Base-by-base conservation (phyloP, 768 basidiomycete species). In the Mycena maculata region DNA sequence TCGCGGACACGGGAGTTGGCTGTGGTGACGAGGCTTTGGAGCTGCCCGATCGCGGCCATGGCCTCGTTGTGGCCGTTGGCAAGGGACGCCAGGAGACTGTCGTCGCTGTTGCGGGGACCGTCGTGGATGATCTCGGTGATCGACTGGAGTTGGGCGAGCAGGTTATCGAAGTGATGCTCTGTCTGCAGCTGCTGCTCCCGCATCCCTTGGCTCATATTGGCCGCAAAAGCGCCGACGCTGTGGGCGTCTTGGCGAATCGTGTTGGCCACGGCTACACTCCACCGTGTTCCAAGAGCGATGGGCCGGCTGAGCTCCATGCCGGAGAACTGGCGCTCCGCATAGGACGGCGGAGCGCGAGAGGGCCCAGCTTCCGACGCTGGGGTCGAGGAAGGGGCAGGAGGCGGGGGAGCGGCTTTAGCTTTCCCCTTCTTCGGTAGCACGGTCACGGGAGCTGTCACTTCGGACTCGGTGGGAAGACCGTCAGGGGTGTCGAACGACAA, bases 21-120 rank as follows among this genome's bases (percentile, higher is more conserved):
- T 13, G 5, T 12, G 5, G 55, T 20, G 10, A 11, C 39, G 6
- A 44, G 20, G 1, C 10, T 25, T 27, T 42, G 27, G 28, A 56
- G 41, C 41, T 56, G 39, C 1, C 27, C 12, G 41, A 56, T 39
- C 20, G 27, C 4, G 18, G 55, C 55, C 13, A 28, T 30, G 5
- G 41, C 12, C 2, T 31, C 20, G 39, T 42, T 56, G 25, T 42
- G 39, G 38, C 39, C 18, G 25, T 42, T 25, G 15, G 39, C 23
- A 28, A 56, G 55, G 18, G 7, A n/a, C 27, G 41, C 55, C 10
- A 56, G 55, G 16, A 56, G 39, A 11, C 55, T 31, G 41, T 56
- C 55, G 54, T 55, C 54, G 38, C n/a, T 56, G 53, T 42, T 12
- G 41, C n/a, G 55, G 6, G 55, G 55, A 9, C 55, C 55, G 2